Base-by-base conservation (phyloP, 2,329 filamentous ascomycete genomes). In the Verticillium klebahnii region DNA sequence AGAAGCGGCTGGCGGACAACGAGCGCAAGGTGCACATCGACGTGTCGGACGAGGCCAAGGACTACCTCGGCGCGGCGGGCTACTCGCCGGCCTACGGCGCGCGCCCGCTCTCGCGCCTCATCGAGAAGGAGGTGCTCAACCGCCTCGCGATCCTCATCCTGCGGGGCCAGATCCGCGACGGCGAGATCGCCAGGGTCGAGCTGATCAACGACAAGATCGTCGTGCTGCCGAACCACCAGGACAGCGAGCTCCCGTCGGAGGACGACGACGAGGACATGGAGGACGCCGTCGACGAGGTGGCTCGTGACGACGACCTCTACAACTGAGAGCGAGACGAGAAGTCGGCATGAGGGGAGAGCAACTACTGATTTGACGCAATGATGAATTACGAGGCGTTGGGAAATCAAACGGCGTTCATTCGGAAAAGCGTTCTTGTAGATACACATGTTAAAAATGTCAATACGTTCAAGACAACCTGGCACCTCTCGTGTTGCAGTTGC, bases 121-220 rank as follows among this genome's bases (percentile, higher is more conserved):
- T 99, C 69, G 95, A 99, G 81, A 95, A 95, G 78, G 95, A 99
- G 76, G 92, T 99, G 2, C 87, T 99, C 70, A 99, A 99, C 77
- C 88, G 89, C 58, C 81, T 99, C 66, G 95, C 95, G 1, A 91
- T 99, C 50, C 84, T 98, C 66, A 96, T 99, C 66, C 83, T 99
- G 29, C 86, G 93, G 66, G 92, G 92, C 66, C 88, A 85, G 60
- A 89, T 99, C 73, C 86, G 84, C 68, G 94, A 99, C 67, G 93
- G 93, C 54, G 95, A 99, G 79, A 78, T 76, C 2, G 95, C 95
- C 1, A 82, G 85, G 31, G 92, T 98, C 29, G 87, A 91, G 56
- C 82, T 98, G 64, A 84, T 89, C 34, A 87, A 92, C 65, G 91
- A 91, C 56, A 91, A 91, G 74, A 89, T 98, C 63, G 79, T 86